Conservation (phyloP, 331 rosid genomes). For the Spiraea crenata region DNA sequence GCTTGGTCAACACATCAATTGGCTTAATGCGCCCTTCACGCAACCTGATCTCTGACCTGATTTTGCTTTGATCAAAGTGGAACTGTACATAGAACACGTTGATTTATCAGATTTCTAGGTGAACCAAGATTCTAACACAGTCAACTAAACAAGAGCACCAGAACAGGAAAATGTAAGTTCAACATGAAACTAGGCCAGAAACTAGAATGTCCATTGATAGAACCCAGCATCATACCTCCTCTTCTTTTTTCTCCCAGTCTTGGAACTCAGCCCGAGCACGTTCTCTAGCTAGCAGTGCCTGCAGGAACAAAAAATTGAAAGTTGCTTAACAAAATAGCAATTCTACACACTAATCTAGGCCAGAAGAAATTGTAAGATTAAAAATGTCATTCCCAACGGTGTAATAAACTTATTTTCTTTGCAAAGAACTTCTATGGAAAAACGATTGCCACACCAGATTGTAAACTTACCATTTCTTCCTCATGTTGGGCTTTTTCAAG, state of each 20-base stretch:
- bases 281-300: constrained; percentile 95
- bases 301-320: constrained; percentile 24
- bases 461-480: constrained; percentile 84
- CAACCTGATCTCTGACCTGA: constrained; percentile 97
- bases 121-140: constrained; percentile 13
- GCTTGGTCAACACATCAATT: constrained; percentile 85
- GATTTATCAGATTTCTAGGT: constrained; percentile 19
- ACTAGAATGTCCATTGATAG: constrained; percentile 12
- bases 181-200: background rate
- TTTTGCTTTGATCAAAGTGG: constrained; percentile 97
- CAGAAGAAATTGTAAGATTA: background rate
- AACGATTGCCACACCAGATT: constrained; percentile 11
- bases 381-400: background rate
- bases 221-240: constrained; percentile 59
- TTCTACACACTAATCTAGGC: background rate
- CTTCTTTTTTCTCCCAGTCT: constrained; percentile 99
- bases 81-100: constrained; percentile 50
- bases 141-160: background rate
- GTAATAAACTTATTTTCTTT: constrained; percentile 5
- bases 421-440: constrained; percentile 20
- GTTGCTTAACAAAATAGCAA: constrained; percentile 6
- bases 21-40: constrained; percentile 97
- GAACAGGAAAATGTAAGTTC: constrained; percentile 12
- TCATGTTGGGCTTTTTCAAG: constrained; percentile 93
- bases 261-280: constrained; percentile 98